Base-by-base conservation (phyloP, 139 green algal species). In the Volvox africanus region DNA sequence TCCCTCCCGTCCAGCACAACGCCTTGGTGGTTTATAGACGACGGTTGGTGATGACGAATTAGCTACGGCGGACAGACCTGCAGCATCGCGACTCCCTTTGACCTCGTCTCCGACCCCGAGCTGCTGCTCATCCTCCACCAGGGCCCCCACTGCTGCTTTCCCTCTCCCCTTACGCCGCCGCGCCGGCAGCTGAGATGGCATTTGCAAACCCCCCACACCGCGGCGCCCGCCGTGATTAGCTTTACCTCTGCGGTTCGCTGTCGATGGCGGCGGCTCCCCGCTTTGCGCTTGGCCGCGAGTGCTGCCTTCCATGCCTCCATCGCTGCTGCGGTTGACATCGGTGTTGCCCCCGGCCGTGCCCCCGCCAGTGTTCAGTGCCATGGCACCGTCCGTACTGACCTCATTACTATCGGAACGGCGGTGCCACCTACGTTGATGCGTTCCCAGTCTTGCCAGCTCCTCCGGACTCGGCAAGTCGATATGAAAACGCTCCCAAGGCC, bases 401-500 rank as follows among this genome's bases (percentile, higher is more conserved):
- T 9, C 37, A 50, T 3, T 55, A 36, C 80, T 50, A 26, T 50
- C 50, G 13, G 26, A 24, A 61, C 61, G 32, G 61, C 81, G 30
- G n/a, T 32, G 55, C 28, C 80, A 50, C 2, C 81, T 55, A 3
- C 82, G 82, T 24, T 36, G 82, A 26, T 76, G 62, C 13, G 62
- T 79, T 24, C 85, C 85, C 17, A 89, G 44, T 37, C 50, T 71
- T 11, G 69, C 85, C 0, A 89, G 35, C n/a, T 82, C 37, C 69
- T 82, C 36, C 5, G 69, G 69, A 2, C 18, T 36, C 85, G 85
- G 85, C 68, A 89, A 36, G 13, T n/a, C 11, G 26, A 89, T 89
- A 28, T 55, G 37, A 68, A 89, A 89, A 1, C 69, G 69, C 28
- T 82, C 37, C 85, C 85, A 89, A 26, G 85, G 85, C 85, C 85